Base-by-base conservation (phyloP, 352 stramenopile species). In the Pythium insidiosum region DNA sequence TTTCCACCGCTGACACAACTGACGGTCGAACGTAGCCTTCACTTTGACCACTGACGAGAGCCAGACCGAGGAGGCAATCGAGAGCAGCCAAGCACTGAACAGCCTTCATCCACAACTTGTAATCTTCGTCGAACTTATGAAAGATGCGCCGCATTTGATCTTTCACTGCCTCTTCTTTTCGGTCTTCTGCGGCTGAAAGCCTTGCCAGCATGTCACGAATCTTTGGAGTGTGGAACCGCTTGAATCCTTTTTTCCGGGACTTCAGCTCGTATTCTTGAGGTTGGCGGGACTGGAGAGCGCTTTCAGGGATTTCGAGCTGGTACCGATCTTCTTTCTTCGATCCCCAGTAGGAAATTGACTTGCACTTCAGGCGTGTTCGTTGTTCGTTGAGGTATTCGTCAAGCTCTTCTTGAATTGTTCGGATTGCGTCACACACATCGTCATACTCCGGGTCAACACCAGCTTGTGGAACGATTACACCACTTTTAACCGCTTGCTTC, bases 361-460 rank as follows among this genome's bases (percentile, higher is more conserved):
- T 81, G 33, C 71, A 88, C 22, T 85, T 75, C 7, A 96, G 56
- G 25, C 70, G 61, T 12, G 63, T 80, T 4, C 82, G 84, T 43
- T 91, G 72, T 31, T 84, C 56, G 20, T 68, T 38, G 19, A 98
- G 59, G 56, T 99, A 98, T 23, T 83, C 69, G 4, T 97, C 73
- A 6, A 99, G 63, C 21, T 98, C 81, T 12, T 54, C 36, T 40
- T 97, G 61, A 10, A 98, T 74, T 16, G 72, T 57, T 2, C 75
- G 52, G 35, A 99, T 96, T 11, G 81, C 69, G 34, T 84, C 83
- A 54, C 75, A 90, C 23, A 93, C 90, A 42, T 74, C 63, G 49
- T 99, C 96, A 53, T 97, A 99, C 16, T 96, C 83, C 6, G 82
- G 54, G 58, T 98, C 93, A n/a, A 98, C 85, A 18, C 96, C 97